Conservation (phyloP, 2,329 filamentous ascomycete species). For the Bipolaris oryzae region DNA sequence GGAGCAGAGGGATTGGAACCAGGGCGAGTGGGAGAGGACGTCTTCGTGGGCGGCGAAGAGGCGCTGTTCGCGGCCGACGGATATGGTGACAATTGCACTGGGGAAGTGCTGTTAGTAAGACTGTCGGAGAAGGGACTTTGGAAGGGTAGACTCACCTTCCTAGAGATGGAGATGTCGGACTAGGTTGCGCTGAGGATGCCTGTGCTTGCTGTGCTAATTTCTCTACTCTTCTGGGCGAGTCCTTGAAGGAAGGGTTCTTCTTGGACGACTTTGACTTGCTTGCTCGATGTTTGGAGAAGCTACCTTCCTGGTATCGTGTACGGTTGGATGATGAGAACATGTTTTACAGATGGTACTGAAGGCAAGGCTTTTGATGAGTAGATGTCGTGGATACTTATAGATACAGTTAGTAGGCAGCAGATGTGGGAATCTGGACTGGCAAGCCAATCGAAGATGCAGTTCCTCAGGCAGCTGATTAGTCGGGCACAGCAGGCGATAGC, state of each 20-base stretch:
- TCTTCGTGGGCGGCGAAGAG: conserved; percentile 93
- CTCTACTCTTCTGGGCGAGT: conserved; percentile 44
- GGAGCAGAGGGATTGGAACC: conserved; percentile 71
- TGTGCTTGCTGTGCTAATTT: conserved; percentile 44
- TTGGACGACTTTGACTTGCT: conserved; percentile 48
- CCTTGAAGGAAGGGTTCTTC: conserved; percentile 47
- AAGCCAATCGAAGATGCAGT: conserved; percentile 26
- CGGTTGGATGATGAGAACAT: conserved; percentile 48
- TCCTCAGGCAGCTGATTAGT: conserved; percentile 39
- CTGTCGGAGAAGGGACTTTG: not conserved
- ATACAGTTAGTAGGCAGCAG: conserved; percentile 38
- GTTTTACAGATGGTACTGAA: conserved; percentile 23
- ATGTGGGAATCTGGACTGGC: conserved; percentile 31
- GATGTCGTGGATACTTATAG: conserved; percentile 38
- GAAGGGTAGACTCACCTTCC: conserved; percentile 39
- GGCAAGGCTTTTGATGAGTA: not conserved
- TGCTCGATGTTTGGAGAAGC: conserved; percentile 49
- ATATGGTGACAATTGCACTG: conserved; percentile 74
- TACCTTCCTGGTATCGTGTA: conserved; percentile 40
- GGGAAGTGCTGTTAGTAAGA: conserved; percentile 27
- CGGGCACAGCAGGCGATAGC: conserved; percentile 33
- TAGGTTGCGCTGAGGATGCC: conserved; percentile 42
- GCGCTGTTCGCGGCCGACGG: conserved; percentile 79
- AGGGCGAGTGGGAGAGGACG: conserved; percentile 77
- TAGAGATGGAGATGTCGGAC: conserved; percentile 44